phyloP scores from a whole-genome alignment of 2,329 filamentous ascomycete species.

The Epichloe bromicola region DNA sequence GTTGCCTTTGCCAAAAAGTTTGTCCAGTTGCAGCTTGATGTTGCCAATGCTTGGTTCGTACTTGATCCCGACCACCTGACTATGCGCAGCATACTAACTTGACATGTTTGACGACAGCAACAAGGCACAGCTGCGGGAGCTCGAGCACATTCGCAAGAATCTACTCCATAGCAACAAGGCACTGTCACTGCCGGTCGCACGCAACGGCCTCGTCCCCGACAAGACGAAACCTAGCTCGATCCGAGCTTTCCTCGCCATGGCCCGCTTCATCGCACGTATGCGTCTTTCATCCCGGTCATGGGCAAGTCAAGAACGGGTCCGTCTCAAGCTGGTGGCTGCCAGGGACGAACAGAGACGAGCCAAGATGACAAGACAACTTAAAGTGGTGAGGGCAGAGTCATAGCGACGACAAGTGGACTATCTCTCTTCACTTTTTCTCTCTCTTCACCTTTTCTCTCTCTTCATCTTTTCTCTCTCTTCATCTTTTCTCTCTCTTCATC shows the following conservation, averaged over 20 bases:
- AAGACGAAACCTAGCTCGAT: conserved; percentile 20
- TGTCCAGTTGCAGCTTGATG: conserved; percentile 63
- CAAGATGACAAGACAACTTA: conserved; percentile 28
- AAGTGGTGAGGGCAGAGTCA: conserved; percentile 20
- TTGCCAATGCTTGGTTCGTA: conserved; percentile 83
- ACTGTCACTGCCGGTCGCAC: conserved; percentile 17
- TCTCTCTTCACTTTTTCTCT: no score
- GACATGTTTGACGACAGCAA: conserved; percentile 47
- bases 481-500: neutral
- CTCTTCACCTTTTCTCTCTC: neutral
- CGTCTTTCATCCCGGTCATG: conserved; percentile 34
- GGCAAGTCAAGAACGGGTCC: conserved; percentile 37
- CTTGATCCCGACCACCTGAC: neutral
- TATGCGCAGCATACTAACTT: neutral
- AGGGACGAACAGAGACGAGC: conserved; percentile 33
- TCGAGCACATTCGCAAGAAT: conserved; percentile 58
- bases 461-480: neutral
- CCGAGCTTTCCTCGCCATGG: conserved; percentile 31
- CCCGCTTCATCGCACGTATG: conserved; percentile 40
- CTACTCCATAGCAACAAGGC: conserved; percentile 26
- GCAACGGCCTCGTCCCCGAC: conserved; percentile 5
- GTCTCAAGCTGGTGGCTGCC: conserved; percentile 34
- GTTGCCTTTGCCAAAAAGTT: conserved; percentile 80
- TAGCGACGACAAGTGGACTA: neutral
- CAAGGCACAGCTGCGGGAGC: conserved; percentile 75